Base-by-base conservation (phyloP, 768 basidiomycete genomes). In the Galerina marginata region DNA sequence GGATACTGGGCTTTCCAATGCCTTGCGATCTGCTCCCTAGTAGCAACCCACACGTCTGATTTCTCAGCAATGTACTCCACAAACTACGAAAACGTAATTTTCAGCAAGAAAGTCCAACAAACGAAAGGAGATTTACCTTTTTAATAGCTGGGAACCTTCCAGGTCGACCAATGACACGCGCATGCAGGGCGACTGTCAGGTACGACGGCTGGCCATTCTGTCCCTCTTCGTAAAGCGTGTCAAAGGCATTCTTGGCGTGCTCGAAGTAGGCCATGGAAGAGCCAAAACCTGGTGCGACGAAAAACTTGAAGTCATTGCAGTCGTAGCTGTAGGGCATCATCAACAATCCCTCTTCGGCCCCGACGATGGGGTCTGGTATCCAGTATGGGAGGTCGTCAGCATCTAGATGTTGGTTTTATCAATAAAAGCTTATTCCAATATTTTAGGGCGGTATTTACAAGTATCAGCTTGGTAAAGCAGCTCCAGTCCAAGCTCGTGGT, bases 301-400 rank as follows among this genome's bases (percentile, higher is more conserved):
- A 65, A 50, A 65, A 65, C 55, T 65, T 65, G 64, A 65, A 65
- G 58, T 65, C 64, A 44, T 65, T 65, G 49, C 37, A 48, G 44
- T 65, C 64, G 50, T 65, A 65, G 36, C 56, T 65, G 44, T 65
- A 65, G 12, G 64, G 64, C 7, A 65, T 25, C 64, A 65, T 56
- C 1, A 65, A 50, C 4, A 65, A 43, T 6, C 64, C 64, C 40
- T 65, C 54, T 20, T 43, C 33, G 2, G 60, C 23, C 25, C 64
- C 64, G 3, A 43, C 57, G 14, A 65, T 62, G 15, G 64, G 64
- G 54, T 65, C 60, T 15, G 60, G 60, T 26, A 65, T 65, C 54
- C 58, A 65, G 29, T 65, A 65, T 6, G 64, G 64, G n/a, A 65
- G 60, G 43, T 65, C 64, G 20, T 65, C 64, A 15, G 64, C 64